These are phyloP conservation scores for Nakaseomyces uthaithaninus DNA, from an alignment of 1,139 yeast genomes.

Conservation along the genomic window DNA sequence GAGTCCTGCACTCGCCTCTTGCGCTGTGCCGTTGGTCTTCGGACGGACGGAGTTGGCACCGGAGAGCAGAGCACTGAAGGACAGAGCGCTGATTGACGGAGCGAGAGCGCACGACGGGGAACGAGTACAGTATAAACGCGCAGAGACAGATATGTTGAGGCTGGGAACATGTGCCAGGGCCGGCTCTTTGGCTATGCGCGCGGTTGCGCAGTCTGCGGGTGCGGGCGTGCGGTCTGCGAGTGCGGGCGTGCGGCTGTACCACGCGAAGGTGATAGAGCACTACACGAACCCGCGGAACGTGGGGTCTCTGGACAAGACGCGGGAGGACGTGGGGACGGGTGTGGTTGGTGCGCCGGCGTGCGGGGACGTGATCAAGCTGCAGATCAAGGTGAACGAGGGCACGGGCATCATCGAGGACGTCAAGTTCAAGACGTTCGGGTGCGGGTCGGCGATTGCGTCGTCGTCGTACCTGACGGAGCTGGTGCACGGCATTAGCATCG, in stretches of 20 bases:
- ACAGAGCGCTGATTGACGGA: no score
- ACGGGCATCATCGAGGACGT: conserved; percentile 91
- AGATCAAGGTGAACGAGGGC: conserved; percentile 82
- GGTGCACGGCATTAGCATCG: conserved; percentile 89
- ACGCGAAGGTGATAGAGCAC: conserved; percentile 81
- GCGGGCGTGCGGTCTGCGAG: no score
- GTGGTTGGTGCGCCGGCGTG: conserved; percentile 98
- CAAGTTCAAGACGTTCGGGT: conserved; percentile 95
- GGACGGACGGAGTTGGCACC: no score
- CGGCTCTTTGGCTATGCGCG: no score
- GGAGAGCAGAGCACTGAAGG: no score
- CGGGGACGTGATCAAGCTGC: conserved; percentile 97
- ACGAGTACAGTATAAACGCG: no score
- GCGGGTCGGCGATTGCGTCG: conserved; percentile 96
- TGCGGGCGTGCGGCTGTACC: conserved; percentile 40
- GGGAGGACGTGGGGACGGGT: conserved; percentile 83
- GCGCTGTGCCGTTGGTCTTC: no score
- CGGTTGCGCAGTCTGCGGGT: no score
- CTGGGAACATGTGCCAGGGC: no score
- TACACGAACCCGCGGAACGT: conserved; percentile 95
- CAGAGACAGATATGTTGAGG: no score
- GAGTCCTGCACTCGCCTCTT: no score
- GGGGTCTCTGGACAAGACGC: conserved; percentile 78
- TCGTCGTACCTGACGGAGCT: conserved; percentile 91
- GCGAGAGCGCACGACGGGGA: no score